Percentiles rank a stretch among this genome's conserved stretches.
These are phyloP conservation scores for Trypanosoma lewisi DNA, from an alignment of 208 protist genomes.

Conservation along the genomic window DNA sequence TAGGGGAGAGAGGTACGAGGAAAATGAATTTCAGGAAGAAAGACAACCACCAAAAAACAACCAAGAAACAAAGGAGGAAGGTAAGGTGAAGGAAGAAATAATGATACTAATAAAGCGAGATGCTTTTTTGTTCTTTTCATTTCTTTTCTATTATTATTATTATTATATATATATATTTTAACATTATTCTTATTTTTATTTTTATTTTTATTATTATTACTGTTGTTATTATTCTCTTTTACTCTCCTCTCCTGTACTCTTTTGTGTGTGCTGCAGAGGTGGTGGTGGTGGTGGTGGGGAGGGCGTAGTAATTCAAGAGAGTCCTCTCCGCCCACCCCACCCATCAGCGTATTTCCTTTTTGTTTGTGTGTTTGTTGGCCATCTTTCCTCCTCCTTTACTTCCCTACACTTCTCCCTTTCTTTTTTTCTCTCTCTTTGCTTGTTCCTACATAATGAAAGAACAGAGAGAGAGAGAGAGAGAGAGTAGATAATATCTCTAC, in stretches of 20 bases:
- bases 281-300: too few relatives aligned
- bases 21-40: not conserved
- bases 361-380: not conserved
- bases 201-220: not conserved
- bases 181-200: not conserved
- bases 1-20: not conserved
- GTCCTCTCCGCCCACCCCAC: not conserved
- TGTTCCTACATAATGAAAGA: not conserved
- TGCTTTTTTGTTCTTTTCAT: not conserved
- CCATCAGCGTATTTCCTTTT: not conserved
- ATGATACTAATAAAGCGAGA: not conserved
- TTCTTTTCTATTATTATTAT: not conserved
- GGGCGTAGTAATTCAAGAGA: too few relatives aligned
- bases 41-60: slow-evolving; percentile 4
- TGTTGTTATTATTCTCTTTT: too few relatives aligned
- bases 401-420: not conserved
- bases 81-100: not conserved
- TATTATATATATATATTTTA: slow-evolving; percentile 4
- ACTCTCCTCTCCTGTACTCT: not conserved
- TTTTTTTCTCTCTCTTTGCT: slow-evolving; percentile 5
- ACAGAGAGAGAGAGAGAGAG: not conserved
- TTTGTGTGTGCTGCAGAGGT: too few relatives aligned
- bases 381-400: not conserved
- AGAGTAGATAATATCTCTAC: too few relatives aligned
- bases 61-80: not conserved